These are phyloP conservation scores for Barnettozyma siamensis DNA, from an alignment of 805 yeast genomes.

Conservation along the genomic window DNA sequence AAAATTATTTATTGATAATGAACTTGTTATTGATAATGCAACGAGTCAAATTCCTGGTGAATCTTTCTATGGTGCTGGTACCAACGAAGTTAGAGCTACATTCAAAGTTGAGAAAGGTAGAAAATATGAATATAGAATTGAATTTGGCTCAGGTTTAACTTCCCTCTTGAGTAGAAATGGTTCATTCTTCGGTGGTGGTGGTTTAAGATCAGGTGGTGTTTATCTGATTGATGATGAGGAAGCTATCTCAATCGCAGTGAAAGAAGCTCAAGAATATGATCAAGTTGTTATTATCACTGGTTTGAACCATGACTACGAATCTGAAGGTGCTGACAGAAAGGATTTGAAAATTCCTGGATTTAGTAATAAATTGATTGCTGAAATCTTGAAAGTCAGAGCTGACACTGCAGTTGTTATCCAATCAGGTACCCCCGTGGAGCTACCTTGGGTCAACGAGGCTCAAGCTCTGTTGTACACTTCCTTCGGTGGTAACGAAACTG, in stretches of 20 bases:
- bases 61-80: constrained; percentile 48
- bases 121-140: constrained; percentile 37
- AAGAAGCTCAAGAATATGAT: constrained; percentile 43
- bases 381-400: constrained; percentile 42
- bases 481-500: constrained; percentile 56
- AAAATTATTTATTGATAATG: constrained; percentile 43
- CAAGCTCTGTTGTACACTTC: constrained; percentile 48
- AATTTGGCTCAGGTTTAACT: constrained; percentile 46
- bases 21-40: constrained; percentile 47
- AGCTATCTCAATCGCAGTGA: constrained; percentile 37
- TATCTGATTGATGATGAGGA: constrained; percentile 26
- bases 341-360: constrained; percentile 46
- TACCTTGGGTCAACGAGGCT: constrained; percentile 46
- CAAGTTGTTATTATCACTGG: constrained; percentile 50
- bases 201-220: constrained; percentile 27
- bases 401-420: constrained; percentile 52
- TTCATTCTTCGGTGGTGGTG: constrained; percentile 29
- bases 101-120: constrained; percentile 36
- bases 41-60: constrained; percentile 46
- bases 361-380: constrained; percentile 42
- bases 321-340: constrained; percentile 54
- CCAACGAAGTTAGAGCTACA: constrained; percentile 39
- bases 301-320: constrained; percentile 50
- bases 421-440: constrained; percentile 56
- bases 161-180: constrained; percentile 12